Conservation (phyloP, 257 asterid species). For the Haberlea rhodopensis region DNA sequence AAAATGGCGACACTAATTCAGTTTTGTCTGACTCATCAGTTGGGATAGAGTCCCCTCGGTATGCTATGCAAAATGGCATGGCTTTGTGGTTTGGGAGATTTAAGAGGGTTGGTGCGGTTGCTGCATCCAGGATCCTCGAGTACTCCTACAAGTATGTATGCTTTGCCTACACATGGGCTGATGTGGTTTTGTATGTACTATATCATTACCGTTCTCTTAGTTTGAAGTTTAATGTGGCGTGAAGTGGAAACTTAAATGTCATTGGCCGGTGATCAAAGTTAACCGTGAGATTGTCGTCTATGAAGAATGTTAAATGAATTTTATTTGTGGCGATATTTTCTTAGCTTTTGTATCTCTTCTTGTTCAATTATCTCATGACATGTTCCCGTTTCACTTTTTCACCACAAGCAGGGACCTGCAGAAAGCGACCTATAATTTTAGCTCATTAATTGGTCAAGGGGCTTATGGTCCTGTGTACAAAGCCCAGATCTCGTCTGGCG, state of each 20-base stretch:
- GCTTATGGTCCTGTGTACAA: constrained; percentile 91
- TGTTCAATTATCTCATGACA: neutral
- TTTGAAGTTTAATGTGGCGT: neutral
- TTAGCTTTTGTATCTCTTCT: neutral
- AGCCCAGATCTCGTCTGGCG: constrained; percentile 82
- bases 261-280: neutral
- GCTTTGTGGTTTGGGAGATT: constrained; percentile 56
- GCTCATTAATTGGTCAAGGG: constrained; percentile 89
- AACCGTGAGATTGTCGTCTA: neutral
- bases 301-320: neutral
- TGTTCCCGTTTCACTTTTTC: constrained; percentile 1
- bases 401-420: constrained; percentile 74
- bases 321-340: neutral
- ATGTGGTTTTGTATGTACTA: constrained; percentile 12
- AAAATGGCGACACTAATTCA: constrained; percentile 70
- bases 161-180: constrained; percentile 1
- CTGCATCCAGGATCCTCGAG: constrained; percentile 81
- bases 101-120: constrained; percentile 53
- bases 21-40: constrained; percentile 73
- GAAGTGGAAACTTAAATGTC: neutral
- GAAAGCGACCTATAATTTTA: constrained; percentile 80
- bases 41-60: constrained; percentile 74
- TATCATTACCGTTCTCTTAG: neutral
- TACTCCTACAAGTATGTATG: constrained; percentile 73
- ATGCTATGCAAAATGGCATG: constrained; percentile 41